phyloP scores from a whole-genome alignment of 768 basidiomycete species.

The Punctularia strigosozonata region DNA sequence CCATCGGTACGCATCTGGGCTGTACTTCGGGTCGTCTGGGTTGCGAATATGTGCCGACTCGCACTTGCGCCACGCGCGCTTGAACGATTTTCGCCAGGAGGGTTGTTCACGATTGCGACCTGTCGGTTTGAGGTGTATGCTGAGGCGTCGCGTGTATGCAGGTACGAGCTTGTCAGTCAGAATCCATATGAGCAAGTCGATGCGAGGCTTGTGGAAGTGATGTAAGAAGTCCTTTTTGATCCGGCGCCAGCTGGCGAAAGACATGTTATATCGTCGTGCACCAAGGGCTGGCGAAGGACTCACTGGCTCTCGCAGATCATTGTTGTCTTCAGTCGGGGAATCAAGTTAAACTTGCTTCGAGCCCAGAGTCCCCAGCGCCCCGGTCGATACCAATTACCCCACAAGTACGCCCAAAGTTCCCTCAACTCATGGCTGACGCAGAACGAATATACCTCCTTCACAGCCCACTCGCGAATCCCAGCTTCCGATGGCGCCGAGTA shows the following conservation, averaged over 20 bases:
- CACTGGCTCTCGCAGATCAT: slow-evolving; percentile 7
- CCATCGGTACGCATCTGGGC: slow-evolving; percentile 8
- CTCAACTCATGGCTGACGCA: slow-evolving; percentile 4
- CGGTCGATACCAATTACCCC: slow-evolving; percentile 6
- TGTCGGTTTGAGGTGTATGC: neutral
- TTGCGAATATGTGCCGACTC: slow-evolving; percentile 4
- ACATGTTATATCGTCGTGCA: neutral
- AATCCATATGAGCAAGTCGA: slow-evolving; percentile 23
- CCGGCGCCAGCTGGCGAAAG: slow-evolving; percentile 16
- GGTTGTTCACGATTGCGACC: slow-evolving; percentile 6
- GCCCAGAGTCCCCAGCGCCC: slow-evolving; percentile 8
- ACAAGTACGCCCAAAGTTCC: slow-evolving; percentile 8
- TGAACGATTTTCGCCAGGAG: slow-evolving; percentile 11
- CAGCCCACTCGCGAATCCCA: slow-evolving; percentile 7
- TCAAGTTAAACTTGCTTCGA: neutral
- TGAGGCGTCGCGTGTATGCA: slow-evolving; percentile 7
- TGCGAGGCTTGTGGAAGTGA: slow-evolving; percentile 19
- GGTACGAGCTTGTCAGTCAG: slow-evolving; percentile 19
- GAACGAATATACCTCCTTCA: slow-evolving; percentile 4
- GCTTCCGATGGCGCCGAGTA: neutral
- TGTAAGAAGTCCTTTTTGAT: slow-evolving; percentile 24
- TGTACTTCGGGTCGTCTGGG: slow-evolving; percentile 8
- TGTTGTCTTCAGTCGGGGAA: slow-evolving; percentile 5
- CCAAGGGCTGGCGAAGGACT: neutral
- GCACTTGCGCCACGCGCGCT: slow-evolving; percentile 6